phyloP scores from a whole-genome alignment of 768 basidiomycete species.

The Tremella fuciformis region DNA sequence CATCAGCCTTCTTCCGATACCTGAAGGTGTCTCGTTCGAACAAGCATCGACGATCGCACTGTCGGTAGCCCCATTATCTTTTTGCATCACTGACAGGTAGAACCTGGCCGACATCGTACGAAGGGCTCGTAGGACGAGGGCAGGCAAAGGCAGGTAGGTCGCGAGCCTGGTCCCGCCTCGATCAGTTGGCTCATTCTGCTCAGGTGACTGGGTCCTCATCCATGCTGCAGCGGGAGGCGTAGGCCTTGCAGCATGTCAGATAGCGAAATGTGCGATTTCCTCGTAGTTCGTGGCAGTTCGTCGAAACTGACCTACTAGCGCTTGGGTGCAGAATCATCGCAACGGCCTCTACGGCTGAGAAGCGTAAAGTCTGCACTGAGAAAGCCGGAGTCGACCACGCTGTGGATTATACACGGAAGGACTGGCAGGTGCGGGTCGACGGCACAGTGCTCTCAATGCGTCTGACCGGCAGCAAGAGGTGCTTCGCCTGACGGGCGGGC shows the following conservation, averaged over 20 bases:
- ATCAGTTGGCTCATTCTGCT: background rate
- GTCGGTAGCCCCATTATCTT: constrained; percentile 19
- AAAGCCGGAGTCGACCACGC: constrained; percentile 78
- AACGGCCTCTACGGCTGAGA: constrained; percentile 63
- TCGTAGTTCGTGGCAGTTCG: background rate
- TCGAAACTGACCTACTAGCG: constrained; percentile 54
- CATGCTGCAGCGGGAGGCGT: constrained; percentile 96
- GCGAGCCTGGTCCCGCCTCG: background rate
- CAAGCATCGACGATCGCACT: constrained; percentile 81
- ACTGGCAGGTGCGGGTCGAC: constrained; percentile 61
- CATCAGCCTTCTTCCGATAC: constrained; percentile 65
- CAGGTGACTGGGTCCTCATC: constrained; percentile 87
- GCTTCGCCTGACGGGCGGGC: constrained; percentile 72
- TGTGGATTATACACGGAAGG: constrained; percentile 70
- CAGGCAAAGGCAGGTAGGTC: constrained; percentile 67
- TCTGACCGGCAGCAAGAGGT: constrained; percentile 65
- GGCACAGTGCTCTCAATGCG: background rate
- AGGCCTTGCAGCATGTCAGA: constrained; percentile 83
- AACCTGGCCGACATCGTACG: constrained; percentile 80
- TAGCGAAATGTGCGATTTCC: constrained; percentile 71
- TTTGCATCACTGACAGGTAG: constrained; percentile 3
- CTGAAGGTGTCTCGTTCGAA: constrained; percentile 72
- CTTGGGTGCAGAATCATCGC: constrained; percentile 94
- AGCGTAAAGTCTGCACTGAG: constrained; percentile 72
- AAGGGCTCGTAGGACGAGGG: constrained; percentile 81